A percentile compares a stretch with the other conserved stretches of the same genome.
Evolutionary conservation across 2,329 filamentous ascomycete genomes (phyloP).

Genomic region (Fusarium nygamai): DNA sequence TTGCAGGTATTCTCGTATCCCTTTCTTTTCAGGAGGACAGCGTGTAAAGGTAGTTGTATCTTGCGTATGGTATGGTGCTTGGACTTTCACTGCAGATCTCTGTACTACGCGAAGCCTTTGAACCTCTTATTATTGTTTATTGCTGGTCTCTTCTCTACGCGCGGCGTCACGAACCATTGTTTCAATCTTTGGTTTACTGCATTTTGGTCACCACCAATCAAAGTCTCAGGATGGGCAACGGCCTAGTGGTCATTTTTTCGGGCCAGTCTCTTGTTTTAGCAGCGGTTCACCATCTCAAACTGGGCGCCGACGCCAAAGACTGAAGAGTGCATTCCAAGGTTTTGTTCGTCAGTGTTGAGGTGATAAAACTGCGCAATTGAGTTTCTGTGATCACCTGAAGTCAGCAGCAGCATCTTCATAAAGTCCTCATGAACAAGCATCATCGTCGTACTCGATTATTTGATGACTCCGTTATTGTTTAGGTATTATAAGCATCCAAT

Average conservation of each 20-base stretch:
- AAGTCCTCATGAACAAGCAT: background rate
- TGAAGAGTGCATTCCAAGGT: slow-evolving; percentile 17
- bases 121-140: background rate
- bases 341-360: background rate
- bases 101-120: background rate
- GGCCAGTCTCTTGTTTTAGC: slow-evolving; percentile 8
- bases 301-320: slow-evolving; percentile 3
- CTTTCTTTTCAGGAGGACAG: slow-evolving; percentile 15
- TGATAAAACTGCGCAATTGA: slow-evolving; percentile 1
- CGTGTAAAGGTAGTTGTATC: background rate
- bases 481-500: background rate
- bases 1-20: slow-evolving; percentile 15
- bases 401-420: background rate
- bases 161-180: slow-evolving; percentile 23
- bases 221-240: background rate
- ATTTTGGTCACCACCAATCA: slow-evolving; percentile 16
- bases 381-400: background rate
- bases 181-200: slow-evolving; percentile 15
- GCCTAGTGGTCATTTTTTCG: slow-evolving; percentile 3
- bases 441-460: background rate
- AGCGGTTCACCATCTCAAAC: slow-evolving; percentile 14
- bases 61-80: background rate
- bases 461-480: background rate
- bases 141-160: background rate
- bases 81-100: slow-evolving; percentile 1